Percentiles rank a stretch among this genome's conserved stretches.
phyloP scores from a whole-genome alignment of 805 yeast species.

The Kregervanrija pseudodelftensis region DNA sequence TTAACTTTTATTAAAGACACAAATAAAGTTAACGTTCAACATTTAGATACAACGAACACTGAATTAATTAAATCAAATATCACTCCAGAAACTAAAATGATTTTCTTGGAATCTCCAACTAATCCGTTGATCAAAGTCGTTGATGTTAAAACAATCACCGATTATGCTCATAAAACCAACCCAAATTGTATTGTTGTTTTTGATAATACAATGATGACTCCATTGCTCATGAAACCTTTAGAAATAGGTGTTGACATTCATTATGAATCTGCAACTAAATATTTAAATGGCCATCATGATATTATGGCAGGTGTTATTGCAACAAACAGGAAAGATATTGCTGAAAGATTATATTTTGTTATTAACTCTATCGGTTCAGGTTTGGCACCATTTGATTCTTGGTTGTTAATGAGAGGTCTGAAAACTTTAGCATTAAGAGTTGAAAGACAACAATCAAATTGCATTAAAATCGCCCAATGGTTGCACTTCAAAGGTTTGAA shows the following conservation, averaged over 20 bases:
- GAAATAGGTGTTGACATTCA: conserved; percentile 86
- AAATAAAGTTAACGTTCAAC: conserved; percentile 59
- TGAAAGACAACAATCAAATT: conserved; percentile 82
- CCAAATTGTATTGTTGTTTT: conserved; percentile 73
- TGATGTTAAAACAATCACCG: conserved; percentile 64
- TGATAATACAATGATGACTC: conserved; percentile 97
- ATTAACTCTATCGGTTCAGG: conserved; percentile 91
- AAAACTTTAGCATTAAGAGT: conserved; percentile 82
- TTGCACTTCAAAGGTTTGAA: conserved; percentile 60
- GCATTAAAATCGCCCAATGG: conserved; percentile 67
- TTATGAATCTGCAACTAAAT: conserved; percentile 91
- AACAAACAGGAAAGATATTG: conserved; percentile 53
- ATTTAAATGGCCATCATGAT: conserved; percentile 91
- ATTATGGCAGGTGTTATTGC: conserved; percentile 94
- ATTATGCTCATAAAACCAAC: conserved; percentile 56
- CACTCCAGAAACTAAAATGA: conserved; percentile 56
- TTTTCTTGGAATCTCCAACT: conserved; percentile 86
- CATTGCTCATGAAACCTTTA: conserved; percentile 75
- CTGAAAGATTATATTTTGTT: conserved; percentile 63
- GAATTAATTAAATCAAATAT: conserved; percentile 53
- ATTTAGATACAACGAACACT: conserved; percentile 75
- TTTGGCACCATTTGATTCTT: conserved; percentile 84
- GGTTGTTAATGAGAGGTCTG: conserved; percentile 83
- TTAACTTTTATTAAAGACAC: conserved; percentile 62
- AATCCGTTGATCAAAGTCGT: conserved; percentile 87